Base-by-base conservation (phyloP, 2,329 filamentous ascomycete genomes). In the Harringtonia aguacate region DNA sequence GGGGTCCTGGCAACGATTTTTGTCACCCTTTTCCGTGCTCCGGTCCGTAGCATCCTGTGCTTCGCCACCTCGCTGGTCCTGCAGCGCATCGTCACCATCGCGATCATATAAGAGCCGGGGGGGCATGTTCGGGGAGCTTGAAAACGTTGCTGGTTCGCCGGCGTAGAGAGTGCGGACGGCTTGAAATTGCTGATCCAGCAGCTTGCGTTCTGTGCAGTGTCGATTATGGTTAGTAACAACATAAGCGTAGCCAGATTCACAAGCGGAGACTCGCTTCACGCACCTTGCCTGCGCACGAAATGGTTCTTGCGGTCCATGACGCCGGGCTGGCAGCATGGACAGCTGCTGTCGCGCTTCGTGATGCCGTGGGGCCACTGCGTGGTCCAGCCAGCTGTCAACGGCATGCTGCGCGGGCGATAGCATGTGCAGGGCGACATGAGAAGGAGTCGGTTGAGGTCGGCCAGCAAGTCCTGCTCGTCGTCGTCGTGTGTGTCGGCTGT, bases 251-350 rank as follows among this genome's bases (percentile, higher is more conserved):
- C 10, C 20, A 38, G 27, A 15, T 15, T 13, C 8, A 39, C n/a
- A n/a, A n/a, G 24, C 27, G 20, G 2, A 8, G n/a, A 13, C 10
- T 14, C 2, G 13, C 14, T 20, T 15, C n/a, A n/a, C 36, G 18
- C 21, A 44, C 41, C 41, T 24, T 31, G 36, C 14, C 31, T 20
- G 8, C 31, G 43, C n/a, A 20, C 7, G 2, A 17, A 7, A 13
- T 14, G 21, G 37, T 18, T 39, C 18, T 36, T 20, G 36, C 37
- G 36, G 22, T 40, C 43, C 43, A 44, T 36, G 21, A 40, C 30
- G 14, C 36, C 36, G 5, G 36, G 42, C 36, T 39, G 42, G 22
- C 42, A 44, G 36, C 36, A 39, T 4, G 42, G 41, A n/a, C 41
- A 43, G 8, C 17, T 8, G 14, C 35, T 18, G 20, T 24, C 14